A percentile compares a stretch with the other conserved stretches of the same genome.
phyloP scores from a whole-genome alignment of 2,329 filamentous ascomycete species.

The Fusarium sp. region DNA sequence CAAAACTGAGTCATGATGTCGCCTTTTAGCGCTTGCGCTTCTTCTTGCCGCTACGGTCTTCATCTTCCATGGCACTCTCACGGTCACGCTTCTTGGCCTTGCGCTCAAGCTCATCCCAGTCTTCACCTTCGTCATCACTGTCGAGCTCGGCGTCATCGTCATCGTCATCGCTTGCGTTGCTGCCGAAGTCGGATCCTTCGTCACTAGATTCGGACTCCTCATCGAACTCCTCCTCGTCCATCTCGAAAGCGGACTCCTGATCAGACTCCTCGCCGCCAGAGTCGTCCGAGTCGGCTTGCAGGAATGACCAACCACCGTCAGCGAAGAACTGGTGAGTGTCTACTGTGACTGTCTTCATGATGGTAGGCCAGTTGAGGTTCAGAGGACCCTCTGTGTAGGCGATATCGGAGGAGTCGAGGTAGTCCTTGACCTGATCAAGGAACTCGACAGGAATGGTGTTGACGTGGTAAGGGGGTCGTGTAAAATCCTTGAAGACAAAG shows the following conservation, averaged over 20 bases:
- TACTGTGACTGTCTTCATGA: constrained; percentile 98
- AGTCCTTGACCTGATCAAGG: constrained; percentile 95
- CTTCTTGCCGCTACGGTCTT: constrained; percentile 78
- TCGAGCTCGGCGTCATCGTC: constrained; percentile 75
- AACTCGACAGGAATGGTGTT: constrained; percentile 98
- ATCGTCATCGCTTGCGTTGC: constrained; percentile 85
- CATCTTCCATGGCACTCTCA: constrained; percentile 62
- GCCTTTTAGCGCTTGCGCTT: constrained; percentile 51
- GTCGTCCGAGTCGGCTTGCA: constrained; percentile 87
- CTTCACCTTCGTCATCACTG: constrained; percentile 81
- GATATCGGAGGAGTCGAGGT: constrained; percentile 95
- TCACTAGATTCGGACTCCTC: constrained; percentile 80
- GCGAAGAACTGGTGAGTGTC: constrained; percentile 96
- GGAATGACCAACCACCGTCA: constrained; percentile 95
- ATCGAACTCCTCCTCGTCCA: constrained; percentile 86
- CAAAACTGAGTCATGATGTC: background rate
- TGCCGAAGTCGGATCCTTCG: constrained; percentile 93
- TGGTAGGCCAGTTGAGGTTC: constrained; percentile 98
- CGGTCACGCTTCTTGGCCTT: constrained; percentile 89
- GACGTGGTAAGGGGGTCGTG: constrained; percentile 89
- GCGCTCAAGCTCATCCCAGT: constrained; percentile 94
- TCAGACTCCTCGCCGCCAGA: constrained; percentile 83
- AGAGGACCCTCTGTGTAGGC: constrained; percentile 93
- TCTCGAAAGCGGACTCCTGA: constrained; percentile 93
- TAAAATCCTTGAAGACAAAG: constrained; percentile 97